Percentiles rank a stretch among this genome's conserved stretches.
Conservation (phyloP, 2,329 filamentous ascomycete genomes). For the Cladosporium sphaerospermum region DNA sequence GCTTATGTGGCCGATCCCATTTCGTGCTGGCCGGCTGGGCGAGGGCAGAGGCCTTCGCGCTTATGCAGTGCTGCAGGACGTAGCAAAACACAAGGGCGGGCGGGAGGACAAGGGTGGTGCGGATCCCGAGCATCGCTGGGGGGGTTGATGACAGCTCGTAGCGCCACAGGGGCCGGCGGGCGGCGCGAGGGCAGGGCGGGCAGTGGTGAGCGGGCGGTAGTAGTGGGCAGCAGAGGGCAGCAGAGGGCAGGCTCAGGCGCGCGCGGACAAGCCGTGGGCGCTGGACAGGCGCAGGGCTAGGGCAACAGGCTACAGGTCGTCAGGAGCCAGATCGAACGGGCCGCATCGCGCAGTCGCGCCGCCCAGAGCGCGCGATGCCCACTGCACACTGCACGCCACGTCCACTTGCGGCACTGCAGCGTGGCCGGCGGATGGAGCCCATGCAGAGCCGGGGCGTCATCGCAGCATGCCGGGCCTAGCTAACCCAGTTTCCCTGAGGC, state of each 20-base stretch:
- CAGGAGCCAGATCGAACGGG: slow-evolving; percentile 11
- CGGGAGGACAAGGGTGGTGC: slow-evolving; percentile 12
- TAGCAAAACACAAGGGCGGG: slow-evolving; percentile 4
- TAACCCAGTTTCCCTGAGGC: slow-evolving; percentile 10
- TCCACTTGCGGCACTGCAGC: too few relatives aligned
- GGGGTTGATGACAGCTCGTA: slow-evolving; percentile 12
- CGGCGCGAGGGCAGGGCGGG: neutral
- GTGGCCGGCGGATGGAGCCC: neutral
- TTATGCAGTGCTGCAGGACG: slow-evolving; percentile 11
- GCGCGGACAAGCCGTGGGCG: neutral
- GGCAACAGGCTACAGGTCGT: neutral
- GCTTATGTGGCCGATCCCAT: slow-evolving; percentile 10
- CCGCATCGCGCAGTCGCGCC: slow-evolving; percentile 2
- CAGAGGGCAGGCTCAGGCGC: too few relatives aligned
- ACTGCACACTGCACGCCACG: too few relatives aligned
- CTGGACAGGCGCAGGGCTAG: neutral
- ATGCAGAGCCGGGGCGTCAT: slow-evolving; percentile 8
- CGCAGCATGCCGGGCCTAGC: slow-evolving; percentile 9
- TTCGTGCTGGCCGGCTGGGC: slow-evolving; percentile 4
- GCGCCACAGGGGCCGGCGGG: slow-evolving; percentile 8
- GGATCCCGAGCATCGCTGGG: slow-evolving; percentile 3
- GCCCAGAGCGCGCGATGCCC: too few relatives aligned
- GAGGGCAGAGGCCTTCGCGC: slow-evolving; percentile 8
- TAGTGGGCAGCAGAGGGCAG: neutral
- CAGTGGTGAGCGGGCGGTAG: neutral